A percentile compares a stretch with the other conserved stretches of the same genome.
These are phyloP conservation scores for Komagataea norvegica DNA, from an alignment of 1,139 yeast genomes.

Conservation along the genomic window DNA sequence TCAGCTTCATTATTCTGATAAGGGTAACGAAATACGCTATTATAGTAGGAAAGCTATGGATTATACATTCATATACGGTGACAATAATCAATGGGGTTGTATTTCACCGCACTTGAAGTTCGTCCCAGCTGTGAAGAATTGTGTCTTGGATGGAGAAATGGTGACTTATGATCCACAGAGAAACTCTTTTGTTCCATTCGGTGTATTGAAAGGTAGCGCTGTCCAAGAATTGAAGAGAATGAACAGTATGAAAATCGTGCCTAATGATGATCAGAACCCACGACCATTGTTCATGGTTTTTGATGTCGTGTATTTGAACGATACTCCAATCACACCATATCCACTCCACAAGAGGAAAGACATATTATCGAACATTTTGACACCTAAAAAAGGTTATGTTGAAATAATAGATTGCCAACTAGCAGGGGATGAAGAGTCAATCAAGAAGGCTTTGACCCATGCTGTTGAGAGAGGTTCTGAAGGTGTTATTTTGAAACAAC, in stretches of 20 bases:
- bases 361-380: slow-evolving; percentile 44
- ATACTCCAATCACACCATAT: slow-evolving; percentile 47
- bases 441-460: slow-evolving; percentile 49
- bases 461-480: slow-evolving; percentile 68
- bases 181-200: slow-evolving; percentile 67
- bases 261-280: slow-evolving; percentile 20
- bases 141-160: slow-evolving; percentile 88
- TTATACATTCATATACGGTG: slow-evolving; percentile 71
- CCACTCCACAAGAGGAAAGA: slow-evolving; percentile 55
- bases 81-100: slow-evolving; percentile 47
- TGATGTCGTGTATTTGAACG: slow-evolving; percentile 70
- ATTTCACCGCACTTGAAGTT: slow-evolving; percentile 51
- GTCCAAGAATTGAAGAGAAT: slow-evolving; percentile 32
- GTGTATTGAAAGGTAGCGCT: slow-evolving; percentile 71
- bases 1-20: slow-evolving; percentile 53
- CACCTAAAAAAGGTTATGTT: slow-evolving; percentile 46
- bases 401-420: slow-evolving; percentile 49
- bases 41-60: slow-evolving; percentile 73
- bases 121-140: slow-evolving; percentile 40
- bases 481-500: slow-evolving; percentile 75
- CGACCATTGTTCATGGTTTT: slow-evolving; percentile 67
- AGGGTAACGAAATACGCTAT: slow-evolving; percentile 40
- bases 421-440: slow-evolving; percentile 45
- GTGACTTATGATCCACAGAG: slow-evolving; percentile 73
- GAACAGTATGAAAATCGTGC: slow-evolving; percentile 15